These are phyloP conservation scores for Aspergillus incahuasiensis DNA, from an alignment of 495 filamentous ascomycete species.

Conservation along the genomic window DNA sequence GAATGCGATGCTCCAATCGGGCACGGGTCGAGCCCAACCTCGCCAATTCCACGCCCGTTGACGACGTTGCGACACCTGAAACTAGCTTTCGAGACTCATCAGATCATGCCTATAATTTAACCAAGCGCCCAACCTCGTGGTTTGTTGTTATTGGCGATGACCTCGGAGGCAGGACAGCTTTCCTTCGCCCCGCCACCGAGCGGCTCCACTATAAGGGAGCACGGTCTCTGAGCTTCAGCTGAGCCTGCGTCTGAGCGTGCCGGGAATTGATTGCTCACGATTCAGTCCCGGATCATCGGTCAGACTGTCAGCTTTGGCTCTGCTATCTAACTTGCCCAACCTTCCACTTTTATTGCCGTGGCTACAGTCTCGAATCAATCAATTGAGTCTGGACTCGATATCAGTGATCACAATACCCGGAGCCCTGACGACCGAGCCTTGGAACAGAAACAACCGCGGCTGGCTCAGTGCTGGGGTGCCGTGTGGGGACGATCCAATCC, in stretches of 20 bases:
- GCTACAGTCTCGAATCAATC: not conserved
- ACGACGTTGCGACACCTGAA: not conserved
- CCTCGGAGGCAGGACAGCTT: not conserved
- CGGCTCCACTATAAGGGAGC: slow-evolving; percentile 1
- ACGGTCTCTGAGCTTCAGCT: not conserved
- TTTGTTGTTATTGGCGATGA: slow-evolving; percentile 2
- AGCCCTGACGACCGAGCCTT: not conserved
- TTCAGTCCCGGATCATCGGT: not conserved
- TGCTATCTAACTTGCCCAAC: not conserved
- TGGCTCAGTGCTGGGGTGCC: slow-evolving; percentile 14
- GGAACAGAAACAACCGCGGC: slow-evolving; percentile 1
- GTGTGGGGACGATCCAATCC: slow-evolving; percentile 18
- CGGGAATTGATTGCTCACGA: not conserved
- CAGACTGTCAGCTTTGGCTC: not conserved
- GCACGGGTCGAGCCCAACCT: not conserved
- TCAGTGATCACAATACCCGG: not conserved
- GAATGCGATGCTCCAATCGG: slow-evolving; percentile 6
- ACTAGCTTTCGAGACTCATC: not conserved
- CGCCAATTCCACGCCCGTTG: not conserved
- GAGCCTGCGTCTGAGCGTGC: not conserved
- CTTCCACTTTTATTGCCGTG: not conserved
- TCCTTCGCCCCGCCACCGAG: slow-evolving; percentile 5
- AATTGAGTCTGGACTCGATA: not conserved
- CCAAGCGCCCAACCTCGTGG: slow-evolving; percentile 1
- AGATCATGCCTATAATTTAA: not conserved